Percentiles rank a stretch among this genome's conserved stretches.
These are phyloP conservation scores for Globisporangium carolinianum DNA, from an alignment of 352 stramenopile species.

Conservation along the genomic window DNA sequence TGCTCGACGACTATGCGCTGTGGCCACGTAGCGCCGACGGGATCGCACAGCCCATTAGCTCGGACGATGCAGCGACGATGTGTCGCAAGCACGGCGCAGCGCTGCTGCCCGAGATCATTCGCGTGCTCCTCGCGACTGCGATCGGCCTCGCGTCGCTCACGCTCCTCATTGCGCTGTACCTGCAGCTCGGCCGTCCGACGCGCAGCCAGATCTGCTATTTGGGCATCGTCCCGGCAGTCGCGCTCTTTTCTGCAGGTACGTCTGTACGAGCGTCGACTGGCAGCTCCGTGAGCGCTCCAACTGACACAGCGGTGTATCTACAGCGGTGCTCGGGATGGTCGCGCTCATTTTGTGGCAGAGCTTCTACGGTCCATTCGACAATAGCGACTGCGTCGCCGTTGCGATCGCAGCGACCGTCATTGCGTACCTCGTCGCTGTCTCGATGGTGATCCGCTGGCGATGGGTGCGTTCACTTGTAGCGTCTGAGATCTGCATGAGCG, in stretches of 20 bases:
- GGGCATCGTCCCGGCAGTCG: constrained; percentile 41
- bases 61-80: constrained; percentile 18
- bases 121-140: constrained; percentile 33
- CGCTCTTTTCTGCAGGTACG: constrained; percentile 40
- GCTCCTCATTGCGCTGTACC: constrained; percentile 40
- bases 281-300: too few species aligned
- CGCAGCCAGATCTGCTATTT: constrained; percentile 53
- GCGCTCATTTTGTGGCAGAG: constrained; percentile 53
- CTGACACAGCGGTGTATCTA: background rate
- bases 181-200: constrained; percentile 60
- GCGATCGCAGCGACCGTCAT: constrained; percentile 59
- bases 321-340: constrained; percentile 37
- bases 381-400: constrained; percentile 70
- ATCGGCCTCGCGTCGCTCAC: constrained; percentile 43
- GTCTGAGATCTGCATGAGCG: background rate
- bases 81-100: constrained; percentile 25
- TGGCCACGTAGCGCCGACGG: constrained; percentile 3
- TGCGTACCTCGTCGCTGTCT: constrained; percentile 54
- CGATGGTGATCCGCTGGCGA: constrained; percentile 71
- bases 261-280: background rate
- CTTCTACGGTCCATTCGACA: constrained; percentile 46
- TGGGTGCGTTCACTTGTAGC: constrained; percentile 29
- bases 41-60: constrained; percentile 11
- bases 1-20: too few species aligned
- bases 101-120: constrained; percentile 26